Percentiles rank a stretch among this genome's conserved stretches.
These are phyloP conservation scores for Naganishia kalamii DNA, from an alignment of 768 basidiomycete genomes.

Conservation along the genomic window DNA sequence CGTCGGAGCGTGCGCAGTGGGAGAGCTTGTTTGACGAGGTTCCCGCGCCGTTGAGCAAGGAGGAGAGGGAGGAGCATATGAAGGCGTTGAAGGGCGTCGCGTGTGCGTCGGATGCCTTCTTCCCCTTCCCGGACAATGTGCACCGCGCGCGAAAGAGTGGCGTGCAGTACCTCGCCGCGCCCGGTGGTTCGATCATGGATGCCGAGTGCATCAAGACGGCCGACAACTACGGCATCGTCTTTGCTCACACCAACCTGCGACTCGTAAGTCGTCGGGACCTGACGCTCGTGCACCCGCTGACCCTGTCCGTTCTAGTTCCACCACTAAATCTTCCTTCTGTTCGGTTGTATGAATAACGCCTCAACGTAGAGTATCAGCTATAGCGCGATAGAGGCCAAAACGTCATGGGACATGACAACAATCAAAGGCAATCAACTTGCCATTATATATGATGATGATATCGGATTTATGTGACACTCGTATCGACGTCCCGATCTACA, in stretches of 20 bases:
- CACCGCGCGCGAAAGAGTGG: slow-evolving; percentile 87
- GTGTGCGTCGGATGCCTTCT: slow-evolving; percentile 96
- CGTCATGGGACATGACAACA: slow-evolving; percentile 11
- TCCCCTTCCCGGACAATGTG: slow-evolving; percentile 99
- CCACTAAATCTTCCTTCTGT: slow-evolving; percentile 22
- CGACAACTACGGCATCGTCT: slow-evolving; percentile 84
- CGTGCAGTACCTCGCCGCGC: slow-evolving; percentile 80
- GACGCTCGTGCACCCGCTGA: neutral
- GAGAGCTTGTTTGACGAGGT: slow-evolving; percentile 70
- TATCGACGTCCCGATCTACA: no score
- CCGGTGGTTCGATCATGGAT: slow-evolving; percentile 91
- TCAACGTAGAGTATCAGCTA: neutral
- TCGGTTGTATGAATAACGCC: slow-evolving; percentile 10
- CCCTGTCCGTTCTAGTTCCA: slow-evolving; percentile 20
- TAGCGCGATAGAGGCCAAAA: slow-evolving; percentile 6
- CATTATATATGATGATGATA: slow-evolving; percentile 6
- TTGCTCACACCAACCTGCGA: slow-evolving; percentile 77
- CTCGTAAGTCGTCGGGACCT: slow-evolving; percentile 81
- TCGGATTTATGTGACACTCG: neutral
- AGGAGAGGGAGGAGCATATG: slow-evolving; percentile 71
- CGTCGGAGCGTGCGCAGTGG: slow-evolving; percentile 85
- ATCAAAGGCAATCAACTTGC: slow-evolving; percentile 16
- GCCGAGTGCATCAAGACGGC: slow-evolving; percentile 92
- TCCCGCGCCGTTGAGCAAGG: slow-evolving; percentile 60
- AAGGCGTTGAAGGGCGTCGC: slow-evolving; percentile 71